Evolutionary conservation across 805 yeast species (phyloP).

Genomic region (Cyberlindnera subsufficiens): DNA sequence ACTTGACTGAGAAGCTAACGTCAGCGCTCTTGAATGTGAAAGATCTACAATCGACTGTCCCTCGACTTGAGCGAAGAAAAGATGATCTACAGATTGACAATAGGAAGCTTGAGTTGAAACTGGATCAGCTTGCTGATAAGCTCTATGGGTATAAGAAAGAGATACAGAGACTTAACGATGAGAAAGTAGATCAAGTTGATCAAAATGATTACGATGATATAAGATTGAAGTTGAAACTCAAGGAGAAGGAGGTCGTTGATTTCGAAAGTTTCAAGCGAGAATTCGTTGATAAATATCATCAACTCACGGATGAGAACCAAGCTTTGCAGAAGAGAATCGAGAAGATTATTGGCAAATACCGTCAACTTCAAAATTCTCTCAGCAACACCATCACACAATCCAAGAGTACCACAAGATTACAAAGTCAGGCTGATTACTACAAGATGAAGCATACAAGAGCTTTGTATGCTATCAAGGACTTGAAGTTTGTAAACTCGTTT

Average conservation of each 20-base stretch:
- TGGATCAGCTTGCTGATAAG: conserved; percentile 27
- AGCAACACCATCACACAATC: conserved; percentile 4
- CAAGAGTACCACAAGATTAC: conserved; percentile 19
- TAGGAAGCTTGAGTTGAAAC: conserved; percentile 25
- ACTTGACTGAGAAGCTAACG: conserved; percentile 18
- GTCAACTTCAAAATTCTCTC: conserved; percentile 23
- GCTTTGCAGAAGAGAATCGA: conserved; percentile 28
- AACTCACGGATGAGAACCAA: conserved; percentile 21
- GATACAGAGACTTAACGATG: conserved; percentile 11
- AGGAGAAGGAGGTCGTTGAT: conserved; percentile 19
- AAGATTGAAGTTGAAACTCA: conserved; percentile 10
- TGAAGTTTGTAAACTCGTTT: conserved; percentile 29
- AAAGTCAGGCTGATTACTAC: conserved; percentile 39
- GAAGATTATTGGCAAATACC: conserved; percentile 21
- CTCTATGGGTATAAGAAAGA: conserved; percentile 23
- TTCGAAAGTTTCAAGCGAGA: conserved; percentile 29
- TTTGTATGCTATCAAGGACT: conserved; percentile 29
- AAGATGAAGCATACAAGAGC: conserved; percentile 42
- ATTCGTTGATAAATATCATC: conserved; percentile 22
- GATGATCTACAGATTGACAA: conserved; percentile 27
- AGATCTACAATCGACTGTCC: conserved; percentile 24
- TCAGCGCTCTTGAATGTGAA: conserved; percentile 23
- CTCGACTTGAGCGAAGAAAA: conserved; percentile 28
- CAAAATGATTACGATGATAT: conserved; percentile 10
- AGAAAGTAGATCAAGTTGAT: conserved; percentile 2